These are phyloP conservation scores for Leptosphaerulina australis DNA, from an alignment of 2,329 filamentous ascomycete species.

Conservation along the genomic window DNA sequence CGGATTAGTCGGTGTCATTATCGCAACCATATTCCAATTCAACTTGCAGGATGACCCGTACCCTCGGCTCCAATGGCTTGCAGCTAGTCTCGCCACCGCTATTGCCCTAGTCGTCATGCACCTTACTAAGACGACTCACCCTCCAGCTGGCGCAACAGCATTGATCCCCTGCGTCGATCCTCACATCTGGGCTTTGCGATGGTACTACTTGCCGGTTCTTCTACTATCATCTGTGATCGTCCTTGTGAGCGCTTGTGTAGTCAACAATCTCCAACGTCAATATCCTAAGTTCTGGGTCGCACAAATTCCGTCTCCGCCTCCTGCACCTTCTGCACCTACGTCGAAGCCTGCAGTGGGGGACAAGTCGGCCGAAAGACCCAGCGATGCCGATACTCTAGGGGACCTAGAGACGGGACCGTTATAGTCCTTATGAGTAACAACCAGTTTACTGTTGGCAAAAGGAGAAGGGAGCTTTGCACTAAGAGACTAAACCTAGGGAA, in stretches of 20 bases:
- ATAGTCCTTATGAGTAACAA: not conserved
- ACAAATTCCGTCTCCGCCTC: constrained; percentile 35
- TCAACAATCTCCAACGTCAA: constrained; percentile 54
- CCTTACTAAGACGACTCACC: constrained; percentile 55
- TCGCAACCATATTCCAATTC: constrained; percentile 53
- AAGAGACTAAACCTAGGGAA: no score
- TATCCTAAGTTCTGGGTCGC: constrained; percentile 57
- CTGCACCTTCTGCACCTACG: constrained; percentile 20
- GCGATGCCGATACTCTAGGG: constrained; percentile 17
- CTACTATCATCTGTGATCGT: constrained; percentile 51
- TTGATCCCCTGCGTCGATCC: constrained; percentile 51
- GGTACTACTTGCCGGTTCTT: constrained; percentile 53
- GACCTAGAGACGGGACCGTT: constrained; percentile 29
- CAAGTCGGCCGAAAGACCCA: constrained; percentile 19
- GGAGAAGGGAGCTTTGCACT: not conserved
- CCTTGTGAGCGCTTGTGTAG: constrained; percentile 48
- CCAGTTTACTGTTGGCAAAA: not conserved
- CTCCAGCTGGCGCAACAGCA: constrained; percentile 56
- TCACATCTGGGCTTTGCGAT: constrained; percentile 49
- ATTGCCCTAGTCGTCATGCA: constrained; percentile 55
- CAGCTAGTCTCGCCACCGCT: constrained; percentile 51
- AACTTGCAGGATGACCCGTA: constrained; percentile 35
- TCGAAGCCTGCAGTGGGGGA: constrained; percentile 20
- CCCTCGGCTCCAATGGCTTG: constrained; percentile 51
- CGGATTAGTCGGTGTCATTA: constrained; percentile 52